These are phyloP conservation scores for Penicillium sp. DNA, from an alignment of 2,329 filamentous ascomycete genomes.

Conservation along the genomic window DNA sequence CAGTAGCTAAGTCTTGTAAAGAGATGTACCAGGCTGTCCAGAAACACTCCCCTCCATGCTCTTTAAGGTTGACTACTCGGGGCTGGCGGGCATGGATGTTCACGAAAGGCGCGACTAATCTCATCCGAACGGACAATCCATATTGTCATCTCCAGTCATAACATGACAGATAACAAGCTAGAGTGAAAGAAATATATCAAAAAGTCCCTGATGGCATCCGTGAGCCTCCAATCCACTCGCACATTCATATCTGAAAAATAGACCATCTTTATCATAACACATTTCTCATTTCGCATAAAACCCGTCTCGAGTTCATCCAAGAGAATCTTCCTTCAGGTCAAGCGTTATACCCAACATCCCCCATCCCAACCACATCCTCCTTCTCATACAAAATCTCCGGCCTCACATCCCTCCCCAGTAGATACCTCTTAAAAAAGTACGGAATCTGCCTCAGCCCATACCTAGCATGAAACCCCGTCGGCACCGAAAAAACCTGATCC, in stretches of 20 bases:
- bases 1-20: too few species aligned
- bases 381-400: conserved; percentile 40
- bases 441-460: conserved; percentile 43
- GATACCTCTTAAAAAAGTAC: conserved; percentile 39
- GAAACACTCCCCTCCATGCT: too few species aligned
- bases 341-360: conserved; percentile 29
- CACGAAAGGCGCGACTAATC: too few species aligned
- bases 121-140: too few species aligned
- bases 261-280: not conserved
- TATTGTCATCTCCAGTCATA: too few species aligned
- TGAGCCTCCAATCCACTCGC: too few species aligned
- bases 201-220: too few species aligned
- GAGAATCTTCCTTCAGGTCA: conserved; percentile 1
- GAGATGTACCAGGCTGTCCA: too few species aligned
- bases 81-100: too few species aligned
- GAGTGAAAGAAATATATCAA: too few species aligned
- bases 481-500: conserved; percentile 57
- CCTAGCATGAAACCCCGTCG: conserved; percentile 46
- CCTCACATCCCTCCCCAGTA: conserved; percentile 43
- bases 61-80: too few species aligned
- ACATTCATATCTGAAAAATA: not conserved
- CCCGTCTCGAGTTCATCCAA: not conserved
- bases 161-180: too few species aligned
- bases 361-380: conserved; percentile 25
- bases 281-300: not conserved